Evolutionary conservation across 495 filamentous ascomycete genomes (phyloP), one percentile per base, ranked within the genome.

Genomic region (Peziza echinospora): DNA sequence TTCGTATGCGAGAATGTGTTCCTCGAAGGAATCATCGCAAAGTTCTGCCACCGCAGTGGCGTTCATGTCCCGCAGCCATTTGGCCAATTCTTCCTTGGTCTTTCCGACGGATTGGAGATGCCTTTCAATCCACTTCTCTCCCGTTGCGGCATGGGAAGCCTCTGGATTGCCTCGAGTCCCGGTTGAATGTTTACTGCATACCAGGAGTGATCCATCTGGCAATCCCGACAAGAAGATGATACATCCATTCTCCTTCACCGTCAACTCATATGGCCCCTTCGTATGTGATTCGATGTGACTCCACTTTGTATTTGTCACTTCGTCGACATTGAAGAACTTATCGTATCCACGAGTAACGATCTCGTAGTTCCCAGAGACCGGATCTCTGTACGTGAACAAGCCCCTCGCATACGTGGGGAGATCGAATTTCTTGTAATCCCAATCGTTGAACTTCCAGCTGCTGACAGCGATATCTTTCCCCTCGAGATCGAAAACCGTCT

Each of bases 161-260:
- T 72, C 69, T 19, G 63, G 58, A 55, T 92, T 82, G 9, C 59
- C 55, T 21, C 89, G 70, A 19, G 67, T 64, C 21, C 89, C 89
- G 2, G 85, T 93, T 7, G 89, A 94, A 63, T 97, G 91, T 59
- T 97, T 97, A 68, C 87, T 94, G 70, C 87, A 96, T 16, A 96
- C 85, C 5, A 97, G 67, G 21, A 97, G 65, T 1, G 79, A 80
- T 39, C 71, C 86, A 53, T 91, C 85, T 53, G 89, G 79, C 21
- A 97, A 67, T 7, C 84, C 89, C 21, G 83, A 80, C 41, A 96
- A 81, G 65, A 97, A 97, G 41, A 97, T 94, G 62, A 97, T 97
- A 56, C 89, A 97, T 7, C 89, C 89, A 60, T 97, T 97, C 61
- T 97, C 89, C 63, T 97, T 97, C 49, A 96, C 71, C 46, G 83